phyloP scores from a whole-genome alignment of 164 flowering plant genomes.

The Nymphaea colorata region DNA sequence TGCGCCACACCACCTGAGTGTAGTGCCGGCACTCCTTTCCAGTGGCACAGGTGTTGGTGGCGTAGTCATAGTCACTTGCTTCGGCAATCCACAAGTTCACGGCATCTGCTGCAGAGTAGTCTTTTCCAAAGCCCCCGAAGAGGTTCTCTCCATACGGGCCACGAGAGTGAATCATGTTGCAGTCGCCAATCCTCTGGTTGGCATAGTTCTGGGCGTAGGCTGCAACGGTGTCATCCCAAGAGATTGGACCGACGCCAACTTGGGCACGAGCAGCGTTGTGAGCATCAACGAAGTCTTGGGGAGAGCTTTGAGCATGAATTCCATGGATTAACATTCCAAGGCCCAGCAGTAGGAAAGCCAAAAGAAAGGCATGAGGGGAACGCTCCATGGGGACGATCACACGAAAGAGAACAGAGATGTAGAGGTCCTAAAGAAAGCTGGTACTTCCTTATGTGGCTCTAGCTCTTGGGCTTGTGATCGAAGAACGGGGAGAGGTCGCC shows the following conservation, averaged over 20 bases:
- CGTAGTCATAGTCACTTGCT: slow-evolving; percentile 20
- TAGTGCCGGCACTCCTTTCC: slow-evolving; percentile 11
- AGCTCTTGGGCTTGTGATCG: too few species aligned
- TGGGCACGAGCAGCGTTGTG: slow-evolving; percentile 26
- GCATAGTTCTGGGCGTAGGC: slow-evolving; percentile 17
- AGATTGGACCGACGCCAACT: slow-evolving; percentile 4
- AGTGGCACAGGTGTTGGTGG: not conserved
- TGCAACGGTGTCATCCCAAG: slow-evolving; percentile 15
- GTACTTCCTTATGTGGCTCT: too few species aligned
- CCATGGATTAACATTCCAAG: not conserved
- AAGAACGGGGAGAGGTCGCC: too few species aligned
- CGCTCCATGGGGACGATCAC: too few species aligned
- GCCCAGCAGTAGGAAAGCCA: not conserved
- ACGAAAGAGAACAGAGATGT: too few species aligned
- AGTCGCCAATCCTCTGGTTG: slow-evolving; percentile 8
- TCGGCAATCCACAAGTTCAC: slow-evolving; percentile 34
- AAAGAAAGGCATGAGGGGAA: too few species aligned
- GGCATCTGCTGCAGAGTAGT: slow-evolving; percentile 15
- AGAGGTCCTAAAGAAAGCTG: too few species aligned
- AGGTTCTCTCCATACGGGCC: slow-evolving; percentile 41
- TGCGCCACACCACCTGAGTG: slow-evolving; percentile 10
- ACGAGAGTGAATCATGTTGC: not conserved
- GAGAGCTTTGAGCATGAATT: slow-evolving; percentile 21
- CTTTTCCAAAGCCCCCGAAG: slow-evolving; percentile 12
- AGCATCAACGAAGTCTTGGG: slow-evolving; percentile 21